phyloP scores from a whole-genome alignment of 129 eudicot genomes.

The Arctium lappa region DNA sequence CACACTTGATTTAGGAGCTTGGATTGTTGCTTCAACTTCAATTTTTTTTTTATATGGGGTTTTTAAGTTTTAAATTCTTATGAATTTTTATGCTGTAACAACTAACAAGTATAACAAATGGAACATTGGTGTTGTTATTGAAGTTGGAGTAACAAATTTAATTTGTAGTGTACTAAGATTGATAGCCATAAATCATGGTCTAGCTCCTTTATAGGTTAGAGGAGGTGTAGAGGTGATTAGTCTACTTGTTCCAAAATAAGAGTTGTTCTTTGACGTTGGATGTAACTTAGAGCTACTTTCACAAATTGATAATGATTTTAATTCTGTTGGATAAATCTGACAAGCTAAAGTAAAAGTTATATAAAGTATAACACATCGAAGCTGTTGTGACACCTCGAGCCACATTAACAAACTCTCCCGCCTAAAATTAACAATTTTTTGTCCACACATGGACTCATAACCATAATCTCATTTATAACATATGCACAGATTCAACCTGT shows the following conservation, averaged over 20 bases:
- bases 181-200: background rate
- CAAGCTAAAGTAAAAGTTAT: background rate
- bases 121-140: background rate
- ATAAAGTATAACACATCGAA: background rate
- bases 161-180: background rate
- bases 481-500: background rate
- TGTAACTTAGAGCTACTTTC: background rate
- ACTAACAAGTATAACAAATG: background rate
- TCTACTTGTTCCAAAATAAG: background rate
- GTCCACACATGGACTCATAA: background rate
- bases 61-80: background rate
- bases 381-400: background rate
- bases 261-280: background rate
- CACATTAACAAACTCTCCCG: background rate
- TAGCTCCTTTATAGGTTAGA: background rate
- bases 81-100: background rate
- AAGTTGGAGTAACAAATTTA: background rate
- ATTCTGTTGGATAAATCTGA: background rate
- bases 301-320: background rate
- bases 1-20: background rate
- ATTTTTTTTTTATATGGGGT: no score
- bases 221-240: background rate
- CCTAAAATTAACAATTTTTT: background rate
- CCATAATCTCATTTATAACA: background rate
- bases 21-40: background rate